Conservation (phyloP, 768 basidiomycete species). For the Boletus sensibilis region DNA sequence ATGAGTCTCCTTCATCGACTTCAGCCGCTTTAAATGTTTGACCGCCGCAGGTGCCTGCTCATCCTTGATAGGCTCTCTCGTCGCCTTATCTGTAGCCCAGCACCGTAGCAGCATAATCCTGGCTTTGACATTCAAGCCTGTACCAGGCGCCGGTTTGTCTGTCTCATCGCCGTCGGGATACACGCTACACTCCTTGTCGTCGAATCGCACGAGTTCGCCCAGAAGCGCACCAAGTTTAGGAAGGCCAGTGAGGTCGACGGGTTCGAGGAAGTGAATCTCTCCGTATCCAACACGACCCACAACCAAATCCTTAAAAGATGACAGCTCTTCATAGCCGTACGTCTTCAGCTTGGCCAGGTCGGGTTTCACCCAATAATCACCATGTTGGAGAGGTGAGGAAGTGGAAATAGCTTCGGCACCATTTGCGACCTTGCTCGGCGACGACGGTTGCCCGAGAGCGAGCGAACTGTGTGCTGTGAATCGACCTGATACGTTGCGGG, state of each 20-base stretch:
- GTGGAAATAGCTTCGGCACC: slow-evolving; percentile 20
- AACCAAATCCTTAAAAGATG: slow-evolving; percentile 69
- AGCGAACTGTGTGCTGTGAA: slow-evolving; percentile 39
- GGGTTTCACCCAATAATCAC: slow-evolving; percentile 92
- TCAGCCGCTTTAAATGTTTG: slow-evolving; percentile 77
- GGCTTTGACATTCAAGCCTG: slow-evolving; percentile 88
- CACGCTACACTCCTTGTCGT: slow-evolving; percentile 89
- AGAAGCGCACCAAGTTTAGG: slow-evolving; percentile 76
- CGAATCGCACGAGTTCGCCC: slow-evolving; percentile 85
- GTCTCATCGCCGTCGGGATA: slow-evolving; percentile 89
- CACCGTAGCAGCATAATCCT: slow-evolving; percentile 73
- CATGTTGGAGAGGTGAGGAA: slow-evolving; percentile 59
- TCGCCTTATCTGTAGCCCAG: slow-evolving; percentile 90
- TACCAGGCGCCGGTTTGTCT: slow-evolving; percentile 79
- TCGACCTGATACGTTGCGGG: slow-evolving; percentile 41
- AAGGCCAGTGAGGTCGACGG: slow-evolving; percentile 85
- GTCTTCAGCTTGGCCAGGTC: slow-evolving; percentile 69
- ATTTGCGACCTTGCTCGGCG: slow-evolving; percentile 28
- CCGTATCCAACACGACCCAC: slow-evolving; percentile 94
- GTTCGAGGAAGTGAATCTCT: slow-evolving; percentile 75
- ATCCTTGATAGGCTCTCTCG: slow-evolving; percentile 87
- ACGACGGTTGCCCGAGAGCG: slow-evolving; percentile 30
- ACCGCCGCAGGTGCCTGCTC: slow-evolving; percentile 62
- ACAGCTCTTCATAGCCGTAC: slow-evolving; percentile 69
- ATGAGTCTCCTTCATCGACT: slow-evolving; percentile 80